Evolutionary conservation across 2,329 filamentous ascomycete genomes (phyloP).

Genomic region (Aspergillus intermedius): DNA sequence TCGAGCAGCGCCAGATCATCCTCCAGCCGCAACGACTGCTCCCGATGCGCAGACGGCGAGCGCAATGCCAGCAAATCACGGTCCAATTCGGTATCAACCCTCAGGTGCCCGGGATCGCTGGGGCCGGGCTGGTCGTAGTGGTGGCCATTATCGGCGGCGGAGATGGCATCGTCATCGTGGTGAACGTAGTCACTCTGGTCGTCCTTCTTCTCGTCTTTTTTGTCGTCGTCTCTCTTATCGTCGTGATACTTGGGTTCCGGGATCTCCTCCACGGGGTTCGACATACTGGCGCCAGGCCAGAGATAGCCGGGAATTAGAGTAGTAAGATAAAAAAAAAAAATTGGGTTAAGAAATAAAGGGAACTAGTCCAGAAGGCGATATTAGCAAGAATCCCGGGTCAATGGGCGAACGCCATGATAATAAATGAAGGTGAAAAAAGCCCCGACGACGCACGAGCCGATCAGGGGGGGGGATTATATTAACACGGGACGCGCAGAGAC

Average conservation of each 20-base stretch:
- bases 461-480: not conserved
- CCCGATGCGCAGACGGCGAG: slow-evolving; percentile 53
- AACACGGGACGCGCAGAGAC: too few relatives aligned
- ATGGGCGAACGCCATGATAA: not conserved
- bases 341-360: not conserved
- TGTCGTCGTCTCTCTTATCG: slow-evolving; percentile 16
- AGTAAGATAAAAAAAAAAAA: too few relatives aligned
- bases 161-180: slow-evolving; percentile 17
- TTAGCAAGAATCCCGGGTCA: not conserved
- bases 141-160: slow-evolving; percentile 26
- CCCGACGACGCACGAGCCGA: not conserved
- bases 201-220: not conserved
- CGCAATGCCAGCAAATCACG: slow-evolving; percentile 12
- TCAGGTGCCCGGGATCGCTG: slow-evolving; percentile 11
- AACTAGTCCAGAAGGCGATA: not conserved
- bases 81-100: slow-evolving; percentile 21
- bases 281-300: slow-evolving; percentile 26
- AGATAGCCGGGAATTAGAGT: not conserved
- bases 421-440: not conserved
- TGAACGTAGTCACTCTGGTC: not conserved
- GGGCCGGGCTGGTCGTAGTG: slow-evolving; percentile 17
- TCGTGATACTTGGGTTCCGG: slow-evolving; percentile 20
- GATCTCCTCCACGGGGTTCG: slow-evolving; percentile 26
- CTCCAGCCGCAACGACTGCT: slow-evolving; percentile 55
- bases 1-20: slow-evolving; percentile 62